These are phyloP conservation scores for Rozella allomycis DNA, from an alignment of 371 early-diverging fungal genomes.

Conservation along the genomic window DNA sequence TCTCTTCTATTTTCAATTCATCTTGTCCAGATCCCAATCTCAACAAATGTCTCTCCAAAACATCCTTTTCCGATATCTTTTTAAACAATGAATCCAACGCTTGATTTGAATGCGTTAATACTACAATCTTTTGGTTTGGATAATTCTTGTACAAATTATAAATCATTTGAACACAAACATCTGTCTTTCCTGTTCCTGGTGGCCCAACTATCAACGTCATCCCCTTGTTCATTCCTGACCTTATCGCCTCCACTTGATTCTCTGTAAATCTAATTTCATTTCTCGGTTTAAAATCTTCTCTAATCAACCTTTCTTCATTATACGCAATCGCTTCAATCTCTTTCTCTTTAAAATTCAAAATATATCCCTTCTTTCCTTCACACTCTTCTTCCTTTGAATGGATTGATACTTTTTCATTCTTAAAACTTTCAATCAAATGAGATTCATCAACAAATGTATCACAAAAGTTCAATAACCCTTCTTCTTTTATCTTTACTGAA, in stretches of 20 bases:
- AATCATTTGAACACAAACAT: constrained; percentile 83
- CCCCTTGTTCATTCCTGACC: constrained; percentile 46
- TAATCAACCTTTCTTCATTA: constrained; percentile 34
- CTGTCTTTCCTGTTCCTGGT: constrained; percentile 91
- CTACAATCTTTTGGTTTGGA: constrained; percentile 63
- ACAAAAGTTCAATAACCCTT: constrained; percentile 29
- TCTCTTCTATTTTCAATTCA: constrained; percentile 49
- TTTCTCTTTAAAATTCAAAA: constrained; percentile 5
- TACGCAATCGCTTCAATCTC: constrained; percentile 12
- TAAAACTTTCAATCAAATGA: constrained; percentile 49
- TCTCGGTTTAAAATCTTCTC: constrained; percentile 30
- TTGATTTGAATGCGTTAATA: constrained; percentile 85
- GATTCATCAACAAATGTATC: constrained; percentile 66
- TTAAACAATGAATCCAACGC: constrained; percentile 86
- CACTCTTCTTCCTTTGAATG: constrained; percentile 10
- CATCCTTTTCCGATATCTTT: constrained; percentile 61
- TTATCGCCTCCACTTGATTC: constrained; percentile 64
- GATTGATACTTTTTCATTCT: constrained; percentile 8
- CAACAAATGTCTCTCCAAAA: constrained; percentile 72
- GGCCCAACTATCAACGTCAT: constrained; percentile 81
- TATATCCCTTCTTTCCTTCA: constrained; percentile 13
- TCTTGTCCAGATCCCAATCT: constrained; percentile 86
- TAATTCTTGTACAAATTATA: constrained; percentile 72
- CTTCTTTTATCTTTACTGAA: constrained; percentile 37
- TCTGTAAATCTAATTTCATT: constrained; percentile 68